A percentile compares a stretch with the other conserved stretches of the same genome.
These are phyloP conservation scores for Eucalyptus tenuipes DNA, from an alignment of 345 rosid species.

Conservation along the genomic window DNA sequence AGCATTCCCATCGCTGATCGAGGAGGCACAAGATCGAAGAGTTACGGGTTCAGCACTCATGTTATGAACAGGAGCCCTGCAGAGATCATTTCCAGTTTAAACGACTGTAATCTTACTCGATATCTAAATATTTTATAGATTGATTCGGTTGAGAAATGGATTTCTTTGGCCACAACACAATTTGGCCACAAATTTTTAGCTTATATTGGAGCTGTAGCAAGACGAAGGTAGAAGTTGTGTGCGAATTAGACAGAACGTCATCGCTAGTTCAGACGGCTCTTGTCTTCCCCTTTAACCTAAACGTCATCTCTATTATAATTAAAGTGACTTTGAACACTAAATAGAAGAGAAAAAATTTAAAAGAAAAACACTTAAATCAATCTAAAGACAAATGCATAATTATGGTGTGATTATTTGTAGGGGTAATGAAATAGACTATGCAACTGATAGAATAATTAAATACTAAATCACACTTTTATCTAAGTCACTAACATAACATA, in stretches of 20 bases:
- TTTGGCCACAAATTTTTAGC: not conserved
- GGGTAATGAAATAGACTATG: not conserved
- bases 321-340: not conserved
- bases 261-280: not conserved
- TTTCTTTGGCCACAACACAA: no score
- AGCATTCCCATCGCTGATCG: not conserved
- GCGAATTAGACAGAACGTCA: not conserved
- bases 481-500: no score
- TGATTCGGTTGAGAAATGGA: no score
- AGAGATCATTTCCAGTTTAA: not conserved
- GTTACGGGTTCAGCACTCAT: not conserved
- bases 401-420: not conserved
- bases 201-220: not conserved
- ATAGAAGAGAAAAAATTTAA: not conserved
- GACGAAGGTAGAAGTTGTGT: not conserved
- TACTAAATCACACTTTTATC: no score
- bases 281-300: not conserved
- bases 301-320: not conserved
- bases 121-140: no score
- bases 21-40: not conserved
- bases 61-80: not conserved
- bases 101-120: no score
- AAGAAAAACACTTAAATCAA: not conserved
- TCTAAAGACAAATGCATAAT: not conserved
- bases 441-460: no score